Percentiles rank a stretch among this genome's conserved stretches.
These are phyloP conservation scores for Cupressus sempervirens DNA, from an alignment of 75 land plant species.

Conservation along the genomic window DNA sequence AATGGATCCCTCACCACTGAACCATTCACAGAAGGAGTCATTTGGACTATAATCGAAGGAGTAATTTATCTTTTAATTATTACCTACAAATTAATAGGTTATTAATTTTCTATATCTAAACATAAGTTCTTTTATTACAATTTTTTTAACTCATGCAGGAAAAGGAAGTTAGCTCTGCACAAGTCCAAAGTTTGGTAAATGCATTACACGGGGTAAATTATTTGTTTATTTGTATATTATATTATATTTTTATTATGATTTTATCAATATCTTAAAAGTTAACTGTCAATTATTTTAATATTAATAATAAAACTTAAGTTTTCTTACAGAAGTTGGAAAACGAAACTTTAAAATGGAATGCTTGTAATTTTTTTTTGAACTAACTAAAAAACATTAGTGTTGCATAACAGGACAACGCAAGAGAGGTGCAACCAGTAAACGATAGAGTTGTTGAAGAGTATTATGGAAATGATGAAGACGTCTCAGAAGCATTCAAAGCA, in stretches of 20 bases:
- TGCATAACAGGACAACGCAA: too few species aligned
- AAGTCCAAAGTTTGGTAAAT: slow-evolving; percentile 3
- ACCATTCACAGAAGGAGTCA: slow-evolving; percentile 30
- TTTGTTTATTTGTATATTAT: too few species aligned
- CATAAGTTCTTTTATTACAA: not conserved
- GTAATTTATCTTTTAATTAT: slow-evolving; percentile 6
- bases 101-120: not conserved
- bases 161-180: slow-evolving; percentile 14
- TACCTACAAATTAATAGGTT: not conserved
- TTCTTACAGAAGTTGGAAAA: too few species aligned
- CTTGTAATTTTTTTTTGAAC: too few species aligned
- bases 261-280: too few species aligned
- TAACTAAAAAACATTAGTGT: too few species aligned
- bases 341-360: too few species aligned
- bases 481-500: too few species aligned
- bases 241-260: too few species aligned
- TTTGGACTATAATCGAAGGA: slow-evolving; percentile 29
- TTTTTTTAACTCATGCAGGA: too few species aligned
- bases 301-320: too few species aligned
- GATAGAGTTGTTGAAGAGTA: not conserved
- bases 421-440: not conserved
- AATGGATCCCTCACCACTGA: slow-evolving; percentile 35
- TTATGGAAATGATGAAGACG: not conserved
- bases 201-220: slow-evolving; percentile 20
- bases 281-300: too few species aligned